phyloP scores from a whole-genome alignment of 257 asterid species.

The Solanum chilense region DNA sequence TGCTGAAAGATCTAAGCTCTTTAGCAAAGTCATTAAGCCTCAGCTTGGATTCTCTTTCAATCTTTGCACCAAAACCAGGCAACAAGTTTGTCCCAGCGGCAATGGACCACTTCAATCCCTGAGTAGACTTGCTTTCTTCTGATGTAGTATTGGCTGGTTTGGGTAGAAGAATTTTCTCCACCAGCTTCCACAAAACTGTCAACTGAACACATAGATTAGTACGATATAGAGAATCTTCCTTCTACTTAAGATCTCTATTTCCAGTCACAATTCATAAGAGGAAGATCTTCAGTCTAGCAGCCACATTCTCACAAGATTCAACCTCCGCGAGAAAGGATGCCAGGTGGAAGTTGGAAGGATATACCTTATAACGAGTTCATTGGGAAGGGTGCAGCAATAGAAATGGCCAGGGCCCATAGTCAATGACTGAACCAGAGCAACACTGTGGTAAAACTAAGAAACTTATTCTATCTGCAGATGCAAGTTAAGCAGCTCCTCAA shows the following conservation, averaged over 20 bases:
- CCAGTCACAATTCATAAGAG: background rate
- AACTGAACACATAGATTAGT: slow-evolving; percentile 72
- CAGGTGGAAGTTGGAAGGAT: background rate
- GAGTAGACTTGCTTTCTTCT: slow-evolving; percentile 44
- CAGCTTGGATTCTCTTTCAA: slow-evolving; percentile 63
- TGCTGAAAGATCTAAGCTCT: slow-evolving; percentile 72
- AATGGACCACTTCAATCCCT: slow-evolving; percentile 71
- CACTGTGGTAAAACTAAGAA: background rate
- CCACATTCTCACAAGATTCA: background rate
- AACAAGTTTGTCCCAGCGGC: slow-evolving; percentile 69
- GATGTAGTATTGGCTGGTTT: slow-evolving; percentile 35
- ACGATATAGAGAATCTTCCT: slow-evolving; percentile 24
- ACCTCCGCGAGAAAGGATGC: background rate
- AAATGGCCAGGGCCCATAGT: background rate
- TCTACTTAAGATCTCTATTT: background rate
- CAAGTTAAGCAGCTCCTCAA: background rate
- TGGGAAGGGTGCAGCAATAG: background rate
- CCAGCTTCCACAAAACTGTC: slow-evolving; percentile 96
- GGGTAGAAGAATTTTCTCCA: slow-evolving; percentile 62
- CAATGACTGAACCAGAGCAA: background rate
- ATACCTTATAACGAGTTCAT: background rate
- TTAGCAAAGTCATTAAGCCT: slow-evolving; percentile 88
- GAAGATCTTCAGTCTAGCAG: background rate
- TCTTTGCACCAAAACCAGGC: slow-evolving; percentile 52
- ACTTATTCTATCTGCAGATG: background rate